A percentile compares a stretch with the other conserved stretches of the same genome.
Evolutionary conservation across 1,284 basidiomycete species (phyloP).

Genomic region (Austropuccinia psidii): DNA sequence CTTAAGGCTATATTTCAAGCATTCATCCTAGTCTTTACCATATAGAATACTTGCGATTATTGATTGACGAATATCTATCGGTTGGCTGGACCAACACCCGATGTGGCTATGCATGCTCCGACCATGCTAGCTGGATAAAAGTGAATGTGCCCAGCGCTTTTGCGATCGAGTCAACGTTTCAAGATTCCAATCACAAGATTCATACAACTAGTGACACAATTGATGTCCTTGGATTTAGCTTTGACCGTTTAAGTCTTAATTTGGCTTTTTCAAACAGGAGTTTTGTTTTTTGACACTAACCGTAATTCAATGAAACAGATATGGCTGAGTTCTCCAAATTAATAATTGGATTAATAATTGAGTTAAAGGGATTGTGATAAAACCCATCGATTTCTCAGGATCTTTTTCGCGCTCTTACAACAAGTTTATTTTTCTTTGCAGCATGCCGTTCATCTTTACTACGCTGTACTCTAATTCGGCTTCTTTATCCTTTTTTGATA

Average conservation of each 20-base stretch:
- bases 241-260: slow-evolving; percentile 47
- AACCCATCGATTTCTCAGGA: too few relatives aligned
- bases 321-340: slow-evolving; percentile 32
- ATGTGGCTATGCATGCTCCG: slow-evolving; percentile 92
- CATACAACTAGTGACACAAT: slow-evolving; percentile 73
- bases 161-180: slow-evolving; percentile 49
- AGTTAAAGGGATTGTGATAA: not conserved
- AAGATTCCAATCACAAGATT: slow-evolving; percentile 63
- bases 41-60: slow-evolving; percentile 1
- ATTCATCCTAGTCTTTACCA: not conserved
- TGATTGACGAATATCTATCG: slow-evolving; percentile 45
- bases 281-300: not conserved
- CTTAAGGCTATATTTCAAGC: not conserved
- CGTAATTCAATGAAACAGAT: not conserved
- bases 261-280: not conserved
- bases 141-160: slow-evolving; percentile 48
- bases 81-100: slow-evolving; percentile 51
- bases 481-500: too few relatives aligned
- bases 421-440: too few relatives aligned
- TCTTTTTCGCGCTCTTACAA: too few relatives aligned
- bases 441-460: too few relatives aligned
- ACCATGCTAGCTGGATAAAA: slow-evolving; percentile 51
- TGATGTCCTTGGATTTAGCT: slow-evolving; percentile 76
- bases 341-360: not conserved
- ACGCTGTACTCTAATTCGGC: too few relatives aligned